phyloP scores from a whole-genome alignment of 208 protist genomes.

The Giardia muris region DNA sequence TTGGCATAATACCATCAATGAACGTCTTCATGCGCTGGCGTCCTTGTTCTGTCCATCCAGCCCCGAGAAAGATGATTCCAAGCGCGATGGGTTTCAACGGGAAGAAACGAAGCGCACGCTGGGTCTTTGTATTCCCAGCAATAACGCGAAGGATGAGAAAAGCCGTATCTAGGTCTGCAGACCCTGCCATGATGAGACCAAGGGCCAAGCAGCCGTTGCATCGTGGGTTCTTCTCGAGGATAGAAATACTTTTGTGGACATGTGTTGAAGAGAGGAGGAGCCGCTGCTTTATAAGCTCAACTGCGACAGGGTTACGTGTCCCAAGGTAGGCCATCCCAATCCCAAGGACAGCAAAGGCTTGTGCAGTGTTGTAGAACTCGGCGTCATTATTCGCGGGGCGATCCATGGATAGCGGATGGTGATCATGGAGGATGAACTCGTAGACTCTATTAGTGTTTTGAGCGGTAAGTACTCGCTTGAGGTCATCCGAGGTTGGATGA shows the following conservation, averaged over 20 bases:
- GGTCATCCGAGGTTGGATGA: background rate
- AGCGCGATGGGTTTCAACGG: background rate
- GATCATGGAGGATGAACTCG: background rate
- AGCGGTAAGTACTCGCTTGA: background rate
- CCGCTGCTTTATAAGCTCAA: background rate
- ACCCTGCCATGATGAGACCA: background rate
- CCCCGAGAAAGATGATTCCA: background rate
- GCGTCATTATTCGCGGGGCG: background rate
- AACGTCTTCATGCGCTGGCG: background rate
- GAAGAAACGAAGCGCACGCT: slow-evolving; percentile 10
- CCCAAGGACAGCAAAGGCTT: background rate
- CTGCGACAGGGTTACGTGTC: background rate
- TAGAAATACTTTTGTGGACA: background rate
- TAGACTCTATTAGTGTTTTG: background rate
- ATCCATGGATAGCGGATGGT: background rate
- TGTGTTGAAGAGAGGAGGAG: background rate
- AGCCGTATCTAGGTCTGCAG: background rate
- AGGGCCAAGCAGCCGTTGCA: slow-evolving; percentile 8
- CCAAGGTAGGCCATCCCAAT: slow-evolving; percentile 15
- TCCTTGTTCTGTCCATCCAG: background rate
- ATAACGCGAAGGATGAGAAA: slow-evolving; percentile 12
- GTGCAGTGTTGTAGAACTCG: background rate
- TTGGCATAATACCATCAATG: background rate
- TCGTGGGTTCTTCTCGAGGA: slow-evolving; percentile 26
- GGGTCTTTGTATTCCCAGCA: background rate